A percentile compares a stretch with the other conserved stretches of the same genome.
phyloP scores from a whole-genome alignment of 768 basidiomycete species.

The Cyathus striatus region DNA sequence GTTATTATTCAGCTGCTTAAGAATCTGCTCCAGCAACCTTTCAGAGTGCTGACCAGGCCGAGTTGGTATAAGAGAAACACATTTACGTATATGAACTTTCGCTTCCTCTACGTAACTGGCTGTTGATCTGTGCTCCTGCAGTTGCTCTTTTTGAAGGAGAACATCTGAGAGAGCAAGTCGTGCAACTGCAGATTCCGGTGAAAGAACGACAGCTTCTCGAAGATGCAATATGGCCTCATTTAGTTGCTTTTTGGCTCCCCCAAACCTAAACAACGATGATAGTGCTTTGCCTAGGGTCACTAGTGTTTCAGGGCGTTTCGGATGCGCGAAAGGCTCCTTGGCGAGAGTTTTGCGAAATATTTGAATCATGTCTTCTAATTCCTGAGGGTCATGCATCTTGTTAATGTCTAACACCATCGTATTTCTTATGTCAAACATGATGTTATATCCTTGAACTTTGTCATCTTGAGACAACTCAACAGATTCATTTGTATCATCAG shows the following conservation, averaged over 20 bases:
- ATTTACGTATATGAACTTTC: too few relatives aligned
- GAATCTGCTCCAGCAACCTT: too few relatives aligned
- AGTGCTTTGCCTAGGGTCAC: background rate
- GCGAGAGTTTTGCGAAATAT: background rate
- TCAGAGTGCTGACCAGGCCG: too few relatives aligned
- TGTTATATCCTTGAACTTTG: too few relatives aligned
- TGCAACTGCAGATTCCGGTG: background rate
- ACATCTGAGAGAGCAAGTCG: too few relatives aligned
- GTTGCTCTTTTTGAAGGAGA: too few relatives aligned
- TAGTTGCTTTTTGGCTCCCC: background rate
- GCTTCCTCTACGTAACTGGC: too few relatives aligned
- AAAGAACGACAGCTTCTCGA: background rate
- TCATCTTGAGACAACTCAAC: too few relatives aligned
- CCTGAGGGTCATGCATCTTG: background rate
- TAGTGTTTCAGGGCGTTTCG: background rate
- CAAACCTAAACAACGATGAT: background rate
- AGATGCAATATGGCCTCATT: background rate
- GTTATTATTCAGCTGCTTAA: too few relatives aligned
- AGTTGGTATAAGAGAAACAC: too few relatives aligned
- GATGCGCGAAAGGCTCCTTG: background rate
- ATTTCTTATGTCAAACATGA: background rate
- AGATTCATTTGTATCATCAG: background rate
- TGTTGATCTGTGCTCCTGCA: too few relatives aligned
- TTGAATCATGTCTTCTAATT: background rate
- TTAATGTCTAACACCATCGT: background rate